phyloP scores from a whole-genome alignment of 768 basidiomycete genomes.

The Lactarius indigo region DNA sequence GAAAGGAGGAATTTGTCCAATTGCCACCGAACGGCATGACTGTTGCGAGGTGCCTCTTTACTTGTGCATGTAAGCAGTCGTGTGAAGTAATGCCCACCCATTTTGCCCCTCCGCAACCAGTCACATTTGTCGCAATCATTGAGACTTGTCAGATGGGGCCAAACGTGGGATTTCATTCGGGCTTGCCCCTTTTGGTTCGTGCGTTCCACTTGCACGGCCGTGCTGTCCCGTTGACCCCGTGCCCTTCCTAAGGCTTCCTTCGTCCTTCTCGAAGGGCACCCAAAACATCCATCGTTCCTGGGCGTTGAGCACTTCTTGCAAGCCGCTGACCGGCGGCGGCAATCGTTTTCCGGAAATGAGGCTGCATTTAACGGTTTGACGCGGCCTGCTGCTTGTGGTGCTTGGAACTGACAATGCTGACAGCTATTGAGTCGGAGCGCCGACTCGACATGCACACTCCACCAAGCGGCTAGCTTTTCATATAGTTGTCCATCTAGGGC shows the following conservation, averaged over 20 bases:
- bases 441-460: not conserved
- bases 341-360: not conserved
- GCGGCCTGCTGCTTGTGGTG: not conserved
- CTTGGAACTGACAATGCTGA: not conserved
- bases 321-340: constrained; percentile 2
- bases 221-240: constrained; percentile 7
- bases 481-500: not conserved
- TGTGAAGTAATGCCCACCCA: constrained; percentile 5
- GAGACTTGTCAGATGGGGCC: not conserved
- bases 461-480: not conserved
- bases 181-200: constrained; percentile 15
- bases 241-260: not conserved
- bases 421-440: not conserved
- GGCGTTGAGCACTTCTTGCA: not conserved
- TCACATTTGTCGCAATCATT: constrained; percentile 7
- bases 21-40: constrained; percentile 6
- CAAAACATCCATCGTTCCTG: constrained; percentile 12
- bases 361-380: not conserved
- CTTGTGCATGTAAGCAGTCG: constrained; percentile 9
- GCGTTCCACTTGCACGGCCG: constrained; percentile 5
- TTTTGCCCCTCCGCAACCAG: constrained; percentile 4
- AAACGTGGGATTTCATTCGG: constrained; percentile 12
- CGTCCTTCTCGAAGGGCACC: not conserved
- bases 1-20: not conserved
- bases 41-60: not conserved